Percentiles rank a stretch among this genome's conserved stretches.
Evolutionary conservation across 805 yeast species (phyloP).

Genomic region (Pichia nanzhaoensis): DNA sequence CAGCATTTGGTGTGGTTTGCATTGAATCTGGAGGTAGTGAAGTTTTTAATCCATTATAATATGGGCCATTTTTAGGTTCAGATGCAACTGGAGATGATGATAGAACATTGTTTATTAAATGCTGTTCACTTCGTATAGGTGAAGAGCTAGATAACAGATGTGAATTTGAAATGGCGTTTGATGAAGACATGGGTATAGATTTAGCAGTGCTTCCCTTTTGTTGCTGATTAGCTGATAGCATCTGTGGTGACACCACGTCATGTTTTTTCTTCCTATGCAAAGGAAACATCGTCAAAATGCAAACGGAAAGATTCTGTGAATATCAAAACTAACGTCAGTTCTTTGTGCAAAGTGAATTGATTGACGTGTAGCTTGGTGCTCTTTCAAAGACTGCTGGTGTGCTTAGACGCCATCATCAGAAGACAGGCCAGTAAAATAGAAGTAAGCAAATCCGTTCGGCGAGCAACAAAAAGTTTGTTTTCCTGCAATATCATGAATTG

Average conservation of each 20-base stretch:
- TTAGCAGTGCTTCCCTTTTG: not conserved
- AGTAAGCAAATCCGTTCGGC: too few species aligned
- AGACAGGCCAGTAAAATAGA: too few species aligned
- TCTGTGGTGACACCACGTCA: not conserved
- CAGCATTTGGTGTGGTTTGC: too few species aligned
- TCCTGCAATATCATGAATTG: too few species aligned
- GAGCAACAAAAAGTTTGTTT: too few species aligned
- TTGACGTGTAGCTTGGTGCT: too few species aligned
- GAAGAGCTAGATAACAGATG: not conserved
- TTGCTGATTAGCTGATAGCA: not conserved
- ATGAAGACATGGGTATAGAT: not conserved
- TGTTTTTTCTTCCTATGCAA: constrained; percentile 4
- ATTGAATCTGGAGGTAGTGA: too few species aligned
- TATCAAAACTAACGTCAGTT: not conserved
- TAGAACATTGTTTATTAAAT: not conserved
- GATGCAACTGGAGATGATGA: not conserved
- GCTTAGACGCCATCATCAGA: too few species aligned
- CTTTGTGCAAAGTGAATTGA: not conserved
- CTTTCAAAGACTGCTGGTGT: too few species aligned
- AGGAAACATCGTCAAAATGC: constrained; percentile 4
- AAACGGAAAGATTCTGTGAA: not conserved
- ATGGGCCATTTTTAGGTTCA: too few species aligned
- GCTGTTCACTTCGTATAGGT: not conserved
- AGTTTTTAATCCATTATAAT: too few species aligned
- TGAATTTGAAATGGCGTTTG: not conserved